Conservation (phyloP, 2,329 filamentous ascomycete genomes). For the Venturia asperata region DNA sequence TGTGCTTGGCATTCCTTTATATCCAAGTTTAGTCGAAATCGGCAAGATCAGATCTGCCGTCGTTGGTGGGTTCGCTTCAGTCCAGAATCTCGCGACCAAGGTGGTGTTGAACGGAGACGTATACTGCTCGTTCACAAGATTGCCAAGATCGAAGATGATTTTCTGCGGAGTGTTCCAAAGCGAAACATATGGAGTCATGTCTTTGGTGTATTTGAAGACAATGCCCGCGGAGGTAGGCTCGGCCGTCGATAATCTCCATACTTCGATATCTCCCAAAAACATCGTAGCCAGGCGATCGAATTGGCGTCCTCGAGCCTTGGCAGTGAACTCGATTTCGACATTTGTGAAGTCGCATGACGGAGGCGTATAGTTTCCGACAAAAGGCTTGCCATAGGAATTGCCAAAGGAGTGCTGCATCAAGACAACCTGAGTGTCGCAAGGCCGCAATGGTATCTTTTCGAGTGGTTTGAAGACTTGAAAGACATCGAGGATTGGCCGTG, state of each 20-base stretch:
- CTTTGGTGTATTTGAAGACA: slow-evolving; percentile 68
- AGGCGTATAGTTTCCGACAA: slow-evolving; percentile 60
- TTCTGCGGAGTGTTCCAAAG: slow-evolving; percentile 65
- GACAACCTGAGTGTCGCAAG: slow-evolving; percentile 25
- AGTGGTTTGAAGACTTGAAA: slow-evolving; percentile 14
- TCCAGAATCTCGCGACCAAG: slow-evolving; percentile 66
- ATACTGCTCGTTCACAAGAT: slow-evolving; percentile 62
- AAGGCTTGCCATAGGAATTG: slow-evolving; percentile 66
- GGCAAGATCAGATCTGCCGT: slow-evolving; percentile 47
- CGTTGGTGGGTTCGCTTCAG: slow-evolving; percentile 49
- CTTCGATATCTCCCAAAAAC: slow-evolving; percentile 68
- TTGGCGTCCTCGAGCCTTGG: slow-evolving; percentile 63
- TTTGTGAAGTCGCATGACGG: slow-evolving; percentile 65
- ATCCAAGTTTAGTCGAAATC: slow-evolving; percentile 48
- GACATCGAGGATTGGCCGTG: not conserved
- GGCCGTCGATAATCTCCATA: slow-evolving; percentile 78
- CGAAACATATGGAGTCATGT: slow-evolving; percentile 64
- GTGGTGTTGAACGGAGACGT: slow-evolving; percentile 69
- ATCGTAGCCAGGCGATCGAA: slow-evolving; percentile 68
- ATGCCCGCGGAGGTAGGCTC: slow-evolving; percentile 68
- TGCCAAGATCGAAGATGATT: slow-evolving; percentile 73
- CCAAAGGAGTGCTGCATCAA: slow-evolving; percentile 67
- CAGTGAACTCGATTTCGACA: slow-evolving; percentile 69
- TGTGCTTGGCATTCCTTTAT: slow-evolving; percentile 51
- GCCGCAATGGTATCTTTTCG: not conserved